A percentile compares a stretch with the other conserved stretches of the same genome.
Conservation (phyloP, 176 grass and related monocot species). For the Saccharum officinarum region DNA sequence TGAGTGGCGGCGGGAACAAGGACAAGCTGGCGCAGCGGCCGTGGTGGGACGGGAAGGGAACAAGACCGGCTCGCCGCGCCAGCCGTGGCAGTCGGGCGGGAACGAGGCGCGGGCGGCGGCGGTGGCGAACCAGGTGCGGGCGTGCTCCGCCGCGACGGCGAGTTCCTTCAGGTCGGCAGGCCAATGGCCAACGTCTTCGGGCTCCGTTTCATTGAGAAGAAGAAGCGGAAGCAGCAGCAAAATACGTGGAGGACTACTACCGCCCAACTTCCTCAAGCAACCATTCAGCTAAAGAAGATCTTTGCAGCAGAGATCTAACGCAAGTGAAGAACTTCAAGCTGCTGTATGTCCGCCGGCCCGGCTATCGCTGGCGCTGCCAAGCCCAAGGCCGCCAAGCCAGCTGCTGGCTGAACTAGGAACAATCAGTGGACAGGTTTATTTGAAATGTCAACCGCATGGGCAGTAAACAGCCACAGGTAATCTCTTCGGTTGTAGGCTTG, state of each 20-base stretch:
- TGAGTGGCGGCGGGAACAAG: conserved; percentile 29
- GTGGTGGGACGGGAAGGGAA: conserved; percentile 32
- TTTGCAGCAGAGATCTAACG: not conserved
- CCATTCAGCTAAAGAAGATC: not conserved
- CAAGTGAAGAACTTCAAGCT: not conserved
- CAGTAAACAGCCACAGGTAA: not conserved
- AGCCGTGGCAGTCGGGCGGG: conserved; percentile 32
- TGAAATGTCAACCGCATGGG: not conserved
- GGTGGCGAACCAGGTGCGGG: conserved; percentile 40
- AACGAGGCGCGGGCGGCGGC: not conserved
- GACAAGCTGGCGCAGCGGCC: conserved; percentile 29
- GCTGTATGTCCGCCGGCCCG: not conserved
- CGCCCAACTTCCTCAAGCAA: not conserved
- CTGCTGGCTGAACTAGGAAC: not conserved
- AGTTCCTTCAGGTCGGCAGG: conserved; percentile 51
- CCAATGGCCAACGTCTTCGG: conserved; percentile 51
- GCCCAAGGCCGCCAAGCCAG: not conserved
- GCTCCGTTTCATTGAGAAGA: conserved; percentile 80
- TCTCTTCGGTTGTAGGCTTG: no score
- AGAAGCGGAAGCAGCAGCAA: conserved; percentile 49
- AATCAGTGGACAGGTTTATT: not conserved
- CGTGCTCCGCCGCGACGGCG: conserved; percentile 56
- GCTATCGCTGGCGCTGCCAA: no score
- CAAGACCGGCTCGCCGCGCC: conserved; percentile 27
- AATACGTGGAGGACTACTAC: not conserved